A percentile compares a stretch with the other conserved stretches of the same genome.
Evolutionary conservation across 1,284 basidiomycete species (phyloP).

Genomic region (Heterobasidion occidentale): DNA sequence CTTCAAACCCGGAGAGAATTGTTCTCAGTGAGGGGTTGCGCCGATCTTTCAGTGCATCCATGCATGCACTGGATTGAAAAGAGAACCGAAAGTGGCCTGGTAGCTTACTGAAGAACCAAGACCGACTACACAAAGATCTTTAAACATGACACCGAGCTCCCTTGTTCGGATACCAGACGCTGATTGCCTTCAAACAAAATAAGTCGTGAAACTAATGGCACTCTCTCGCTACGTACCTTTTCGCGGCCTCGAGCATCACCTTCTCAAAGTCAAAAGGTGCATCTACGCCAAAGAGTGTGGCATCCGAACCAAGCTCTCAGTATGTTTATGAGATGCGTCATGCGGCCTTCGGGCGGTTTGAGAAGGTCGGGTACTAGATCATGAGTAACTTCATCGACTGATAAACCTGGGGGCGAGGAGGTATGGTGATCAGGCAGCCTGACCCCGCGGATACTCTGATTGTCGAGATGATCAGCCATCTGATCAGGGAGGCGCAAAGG

Average conservation of each 20-base stretch:
- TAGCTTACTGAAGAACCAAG: constrained; percentile 16
- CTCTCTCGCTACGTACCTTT: constrained; percentile 14
- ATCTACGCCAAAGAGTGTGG: neutral
- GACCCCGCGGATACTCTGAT: no score
- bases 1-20: constrained; percentile 41
- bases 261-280: constrained; percentile 23
- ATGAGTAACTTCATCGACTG: no score
- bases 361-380: no score
- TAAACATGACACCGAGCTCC: constrained; percentile 28
- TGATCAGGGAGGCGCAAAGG: no score
- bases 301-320: neutral
- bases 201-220: neutral
- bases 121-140: constrained; percentile 27
- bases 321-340: no score
- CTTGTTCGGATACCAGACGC: constrained; percentile 21
- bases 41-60: constrained; percentile 17
- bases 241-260: constrained; percentile 17
- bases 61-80: constrained; percentile 27
- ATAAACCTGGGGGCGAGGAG: no score
- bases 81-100: constrained; percentile 21
- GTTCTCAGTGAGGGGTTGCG: constrained; percentile 34
- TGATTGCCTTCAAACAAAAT: constrained; percentile 1
- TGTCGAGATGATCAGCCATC: no score
- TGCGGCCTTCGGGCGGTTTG: no score
- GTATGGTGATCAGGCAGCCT: no score